phyloP scores from a whole-genome alignment of 805 yeast species.

The Ascoidea rubescens region DNA sequence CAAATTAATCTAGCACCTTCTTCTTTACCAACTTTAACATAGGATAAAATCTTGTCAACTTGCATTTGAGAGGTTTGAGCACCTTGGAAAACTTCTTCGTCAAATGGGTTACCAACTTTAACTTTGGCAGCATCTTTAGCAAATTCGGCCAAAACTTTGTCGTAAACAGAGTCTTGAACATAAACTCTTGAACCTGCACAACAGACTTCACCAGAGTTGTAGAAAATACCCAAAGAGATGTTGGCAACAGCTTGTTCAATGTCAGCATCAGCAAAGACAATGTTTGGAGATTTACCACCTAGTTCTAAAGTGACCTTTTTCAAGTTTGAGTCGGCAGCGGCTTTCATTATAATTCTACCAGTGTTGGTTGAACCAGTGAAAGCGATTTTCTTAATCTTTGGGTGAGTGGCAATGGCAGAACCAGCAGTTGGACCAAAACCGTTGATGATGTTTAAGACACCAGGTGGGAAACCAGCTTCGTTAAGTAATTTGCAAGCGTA shows the following conservation, averaged over 20 bases:
- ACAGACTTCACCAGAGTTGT: slow-evolving; percentile 93
- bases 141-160: slow-evolving; percentile 52
- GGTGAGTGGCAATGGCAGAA: slow-evolving; percentile 63
- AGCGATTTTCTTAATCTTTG: slow-evolving; percentile 76
- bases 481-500: slow-evolving; percentile 53
- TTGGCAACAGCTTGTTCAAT: slow-evolving; percentile 60
- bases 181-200: slow-evolving; percentile 89
- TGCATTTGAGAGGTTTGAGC: slow-evolving; percentile 82
- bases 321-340: slow-evolving; percentile 67
- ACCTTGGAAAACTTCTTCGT: slow-evolving; percentile 69
- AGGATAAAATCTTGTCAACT: slow-evolving; percentile 61
- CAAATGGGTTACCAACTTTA: slow-evolving; percentile 78
- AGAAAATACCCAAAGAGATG: slow-evolving; percentile 74
- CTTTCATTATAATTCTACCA: slow-evolving; percentile 71
- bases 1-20: slow-evolving; percentile 73
- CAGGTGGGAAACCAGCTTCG: slow-evolving; percentile 85
- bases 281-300: slow-evolving; percentile 94
- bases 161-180: slow-evolving; percentile 77
- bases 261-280: slow-evolving; percentile 78
- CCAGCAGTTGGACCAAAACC: slow-evolving; percentile 86
- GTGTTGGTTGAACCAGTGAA: slow-evolving; percentile 94
- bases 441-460: slow-evolving; percentile 77
- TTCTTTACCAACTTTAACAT: slow-evolving; percentile 60
- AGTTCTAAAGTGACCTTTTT: slow-evolving; percentile 89
- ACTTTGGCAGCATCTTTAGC: slow-evolving; percentile 35